These are phyloP conservation scores for Capronia epimyces DNA, from an alignment of 2,329 filamentous ascomycete genomes.

Conservation along the genomic window DNA sequence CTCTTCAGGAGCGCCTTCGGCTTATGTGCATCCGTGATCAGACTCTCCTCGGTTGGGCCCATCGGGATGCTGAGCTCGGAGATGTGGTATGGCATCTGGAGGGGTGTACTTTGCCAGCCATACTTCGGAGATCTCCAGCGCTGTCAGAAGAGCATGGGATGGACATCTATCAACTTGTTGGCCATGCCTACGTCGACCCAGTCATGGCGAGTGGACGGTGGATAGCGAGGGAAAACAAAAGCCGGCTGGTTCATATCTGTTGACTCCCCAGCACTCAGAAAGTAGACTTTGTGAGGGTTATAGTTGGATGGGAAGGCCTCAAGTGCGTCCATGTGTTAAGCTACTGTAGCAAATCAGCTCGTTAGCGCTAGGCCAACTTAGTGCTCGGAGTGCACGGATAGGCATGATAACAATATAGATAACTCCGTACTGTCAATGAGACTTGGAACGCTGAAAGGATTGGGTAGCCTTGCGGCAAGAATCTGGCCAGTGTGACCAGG, in stretches of 20 bases:
- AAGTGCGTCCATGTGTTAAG: no score
- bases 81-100: constrained; percentile 21
- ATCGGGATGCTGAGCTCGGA: constrained; percentile 12
- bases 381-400: no score
- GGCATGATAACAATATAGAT: no score
- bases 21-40: constrained; percentile 18
- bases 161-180: constrained; percentile 11
- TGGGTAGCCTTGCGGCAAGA: no score
- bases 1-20: constrained; percentile 14
- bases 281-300: no score
- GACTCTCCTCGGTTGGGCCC: constrained; percentile 17
- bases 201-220: constrained; percentile 20
- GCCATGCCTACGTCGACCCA: constrained; percentile 19
- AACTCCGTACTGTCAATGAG: no score
- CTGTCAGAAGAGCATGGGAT: constrained; percentile 4
- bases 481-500: no score
- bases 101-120: constrained; percentile 18
- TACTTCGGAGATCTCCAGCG: constrained; percentile 10
- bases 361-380: no score
- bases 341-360: no score
- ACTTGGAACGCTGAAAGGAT: no score
- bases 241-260: constrained; percentile 11
- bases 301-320: no score
- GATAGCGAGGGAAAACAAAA: constrained; percentile 13
- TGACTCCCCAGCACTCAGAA: no score